Percentiles rank a stretch among this genome's conserved stretches.
These are phyloP conservation scores for Puccinia triticina DNA, from an alignment of 1,284 basidiomycete species.

Conservation along the genomic window DNA sequence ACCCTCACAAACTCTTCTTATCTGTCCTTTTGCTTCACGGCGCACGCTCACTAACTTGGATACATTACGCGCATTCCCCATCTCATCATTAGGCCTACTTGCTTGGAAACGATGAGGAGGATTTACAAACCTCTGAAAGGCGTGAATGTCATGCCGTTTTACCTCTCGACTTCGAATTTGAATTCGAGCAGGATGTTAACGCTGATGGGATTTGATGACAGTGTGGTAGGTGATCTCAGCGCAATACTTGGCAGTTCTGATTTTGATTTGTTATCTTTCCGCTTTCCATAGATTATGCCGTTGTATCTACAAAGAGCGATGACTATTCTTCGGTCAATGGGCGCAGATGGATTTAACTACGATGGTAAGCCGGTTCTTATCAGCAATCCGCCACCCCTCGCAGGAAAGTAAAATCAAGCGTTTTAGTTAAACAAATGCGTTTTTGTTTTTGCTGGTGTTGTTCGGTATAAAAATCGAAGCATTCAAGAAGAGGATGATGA, in stretches of 20 bases:
- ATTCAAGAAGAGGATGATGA: conserved; percentile 30
- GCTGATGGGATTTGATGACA: conserved; percentile 45
- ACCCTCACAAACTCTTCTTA: not conserved
- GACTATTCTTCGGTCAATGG: conserved; percentile 43
- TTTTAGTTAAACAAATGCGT: not conserved
- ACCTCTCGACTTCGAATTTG: conserved; percentile 23
- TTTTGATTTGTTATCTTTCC: not conserved
- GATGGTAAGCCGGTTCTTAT: not conserved
- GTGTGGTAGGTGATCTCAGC: conserved; percentile 12
- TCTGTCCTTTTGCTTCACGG: not conserved
- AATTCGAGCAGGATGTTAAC: conserved; percentile 41
- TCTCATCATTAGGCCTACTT: conserved; percentile 6
- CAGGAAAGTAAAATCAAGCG: too few relatives aligned
- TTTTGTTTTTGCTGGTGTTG: not conserved
- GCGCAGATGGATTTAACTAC: conserved; percentile 42
- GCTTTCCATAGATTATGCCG: conserved; percentile 45
- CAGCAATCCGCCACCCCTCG: not conserved
- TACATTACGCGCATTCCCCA: too few relatives aligned
- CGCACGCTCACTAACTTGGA: too few relatives aligned
- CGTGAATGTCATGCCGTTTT: conserved; percentile 37
- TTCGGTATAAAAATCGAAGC: not conserved
- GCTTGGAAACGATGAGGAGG: conserved; percentile 30
- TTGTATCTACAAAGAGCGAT: conserved; percentile 47
- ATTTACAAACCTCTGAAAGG: conserved; percentile 29
- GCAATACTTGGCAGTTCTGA: not conserved